Evolutionary conservation across 192 early-diverging fungal genomes (phyloP), one percentile per base, ranked within the genome.

Genomic region (Piromyces sp.): DNA sequence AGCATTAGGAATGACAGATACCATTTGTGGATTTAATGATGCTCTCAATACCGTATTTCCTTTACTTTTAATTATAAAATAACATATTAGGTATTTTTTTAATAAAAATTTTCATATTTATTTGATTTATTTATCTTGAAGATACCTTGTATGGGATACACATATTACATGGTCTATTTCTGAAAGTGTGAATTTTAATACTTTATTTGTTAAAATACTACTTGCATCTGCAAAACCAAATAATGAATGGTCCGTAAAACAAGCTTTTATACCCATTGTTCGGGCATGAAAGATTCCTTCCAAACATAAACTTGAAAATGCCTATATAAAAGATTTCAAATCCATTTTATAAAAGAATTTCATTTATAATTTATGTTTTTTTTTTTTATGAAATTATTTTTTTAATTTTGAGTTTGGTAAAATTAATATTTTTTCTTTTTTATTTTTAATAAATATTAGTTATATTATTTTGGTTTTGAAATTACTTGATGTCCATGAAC

Each of bases 31-130:
- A 42, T 95, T 93, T 29, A 99, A 89, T 12, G 94, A 92, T 3
- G 96, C 97, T 28, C 97, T 88, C 30, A 99, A 86, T 15, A 99
- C 97, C 2, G 97, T 99, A 86, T 99, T 99, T 86, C 98, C 97
- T 86, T 98, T 99, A 88, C 96, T 96, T 82, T 36, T 4, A 38
- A 16, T 29, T 38, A 13, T 38, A 17, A 33, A 78, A 36, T 17
- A 33, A 33, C 31, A 3, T 33, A 33, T 33, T 33, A 33, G 9
- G n/a, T n/a, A n/a, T n/a, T n/a, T n/a, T n/a, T n/a, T n/a, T n/a
- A n/a, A n/a, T n/a, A n/a, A n/a, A n/a, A n/a, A n/a, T n/a, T n/a
- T n/a, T n/a, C n/a, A n/a, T n/a, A n/a, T n/a, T n/a, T n/a, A n/a
- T n/a, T n/a, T n/a, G n/a, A 33, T 13, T 40, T 40, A 40, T 40